phyloP scores from a whole-genome alignment of 352 stramenopile genomes.

The Phytophthora tentaculata region DNA sequence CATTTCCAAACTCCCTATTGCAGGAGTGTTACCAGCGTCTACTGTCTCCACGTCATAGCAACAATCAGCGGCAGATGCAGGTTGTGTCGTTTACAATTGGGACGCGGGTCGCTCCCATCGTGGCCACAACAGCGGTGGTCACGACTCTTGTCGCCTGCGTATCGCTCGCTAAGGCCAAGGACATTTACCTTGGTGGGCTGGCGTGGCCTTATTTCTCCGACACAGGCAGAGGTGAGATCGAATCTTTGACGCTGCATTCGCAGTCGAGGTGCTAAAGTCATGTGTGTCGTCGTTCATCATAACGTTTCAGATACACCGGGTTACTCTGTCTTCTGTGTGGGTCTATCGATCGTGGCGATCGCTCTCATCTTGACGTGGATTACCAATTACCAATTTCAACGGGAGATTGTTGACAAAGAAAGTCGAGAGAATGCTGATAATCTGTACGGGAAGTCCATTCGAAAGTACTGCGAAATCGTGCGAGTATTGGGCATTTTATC shows the following conservation, averaged over 20 bases:
- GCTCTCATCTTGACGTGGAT: conserved; percentile 48
- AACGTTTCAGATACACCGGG: conserved; percentile 4
- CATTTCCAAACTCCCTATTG: conserved; percentile 20
- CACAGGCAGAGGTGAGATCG: conserved; percentile 40
- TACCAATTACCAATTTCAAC: conserved; percentile 59
- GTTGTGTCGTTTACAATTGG: conserved; percentile 16
- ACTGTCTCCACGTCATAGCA: neutral
- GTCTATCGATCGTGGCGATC: conserved; percentile 34
- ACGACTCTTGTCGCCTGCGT: conserved; percentile 55
- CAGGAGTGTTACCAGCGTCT: conserved; percentile 8
- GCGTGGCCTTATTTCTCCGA: conserved; percentile 67
- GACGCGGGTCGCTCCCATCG: conserved; percentile 33
- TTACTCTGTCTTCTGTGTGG: conserved; percentile 42
- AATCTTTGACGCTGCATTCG: neutral
- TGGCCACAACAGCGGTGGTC: conserved; percentile 38
- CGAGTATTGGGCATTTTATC: conserved; percentile 43
- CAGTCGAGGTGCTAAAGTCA: neutral
- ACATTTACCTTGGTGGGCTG: conserved; percentile 55
- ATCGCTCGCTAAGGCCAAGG: conserved; percentile 40
- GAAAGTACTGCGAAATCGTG: conserved; percentile 26
- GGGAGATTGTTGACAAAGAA: conserved; percentile 23
- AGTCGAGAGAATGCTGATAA: neutral
- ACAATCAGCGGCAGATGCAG: conserved; percentile 5
- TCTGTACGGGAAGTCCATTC: conserved; percentile 9
- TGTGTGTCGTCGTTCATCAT: neutral